Percentiles rank a stretch among this genome's conserved stretches.
Evolutionary conservation across 148 eudicot species (phyloP).

Genomic region (Arbutus unedo): DNA sequence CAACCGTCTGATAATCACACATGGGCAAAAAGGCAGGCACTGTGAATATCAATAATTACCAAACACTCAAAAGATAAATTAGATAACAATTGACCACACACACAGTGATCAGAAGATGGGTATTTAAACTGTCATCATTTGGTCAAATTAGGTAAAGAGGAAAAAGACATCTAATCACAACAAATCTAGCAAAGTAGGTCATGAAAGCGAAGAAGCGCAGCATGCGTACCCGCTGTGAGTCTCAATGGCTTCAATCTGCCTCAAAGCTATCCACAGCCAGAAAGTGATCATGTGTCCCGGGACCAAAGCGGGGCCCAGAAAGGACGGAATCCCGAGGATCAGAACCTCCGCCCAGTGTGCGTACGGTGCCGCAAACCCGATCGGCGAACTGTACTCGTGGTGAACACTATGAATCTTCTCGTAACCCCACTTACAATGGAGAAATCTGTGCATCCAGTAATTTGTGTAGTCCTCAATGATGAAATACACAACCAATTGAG

Average conservation of each 20-base stretch:
- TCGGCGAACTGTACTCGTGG: conserved; percentile 90
- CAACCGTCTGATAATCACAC: background rate
- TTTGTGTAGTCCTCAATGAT: conserved; percentile 78
- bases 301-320: conserved; percentile 80
- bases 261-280: conserved; percentile 90
- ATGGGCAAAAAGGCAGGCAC: conserved; percentile 17
- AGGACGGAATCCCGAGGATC: conserved; percentile 86
- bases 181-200: conserved; percentile 14
- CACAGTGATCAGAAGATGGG: conserved; percentile 17
- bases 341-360: conserved; percentile 95
- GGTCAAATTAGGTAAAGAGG: conserved; percentile 30
- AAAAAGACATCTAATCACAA: conserved; percentile 21
- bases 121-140: conserved; percentile 21
- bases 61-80: conserved; percentile 12
- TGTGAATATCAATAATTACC: conserved; percentile 21
- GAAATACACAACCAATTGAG: conserved; percentile 71
- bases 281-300: conserved; percentile 95
- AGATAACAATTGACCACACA: conserved; percentile 9
- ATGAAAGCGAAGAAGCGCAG: conserved; percentile 21
- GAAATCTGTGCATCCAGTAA: conserved; percentile 83
- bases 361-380: conserved; percentile 81
- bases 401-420: conserved; percentile 91
- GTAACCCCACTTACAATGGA: conserved; percentile 86
- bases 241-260: conserved; percentile 96
- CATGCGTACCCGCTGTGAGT: conserved; percentile 95